Evolutionary conservation across 129 eudicot genomes (phyloP).

Genomic region (Dittrichia graveolens): DNA sequence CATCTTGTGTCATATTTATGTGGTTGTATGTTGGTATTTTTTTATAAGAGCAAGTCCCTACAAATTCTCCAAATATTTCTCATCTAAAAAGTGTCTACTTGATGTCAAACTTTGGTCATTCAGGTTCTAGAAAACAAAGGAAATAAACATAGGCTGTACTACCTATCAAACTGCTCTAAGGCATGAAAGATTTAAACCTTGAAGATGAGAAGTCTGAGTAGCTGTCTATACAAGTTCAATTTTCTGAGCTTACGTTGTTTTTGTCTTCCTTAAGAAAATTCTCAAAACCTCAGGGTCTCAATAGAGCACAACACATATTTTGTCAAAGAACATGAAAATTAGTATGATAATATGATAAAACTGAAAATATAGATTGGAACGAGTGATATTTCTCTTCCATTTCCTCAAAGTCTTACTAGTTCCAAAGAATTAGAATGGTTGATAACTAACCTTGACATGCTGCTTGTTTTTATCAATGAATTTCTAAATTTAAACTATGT

Average conservation of each 20-base stretch:
- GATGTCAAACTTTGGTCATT: neutral
- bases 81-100: neutral
- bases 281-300: neutral
- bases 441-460: neutral
- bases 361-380: neutral
- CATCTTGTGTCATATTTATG: neutral
- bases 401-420: neutral
- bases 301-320: neutral
- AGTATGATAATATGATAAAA: neutral
- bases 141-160: neutral
- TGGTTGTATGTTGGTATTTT: neutral
- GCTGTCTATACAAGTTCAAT: constrained; percentile 9
- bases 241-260: neutral
- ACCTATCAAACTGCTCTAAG: constrained; percentile 5
- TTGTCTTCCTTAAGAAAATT: neutral
- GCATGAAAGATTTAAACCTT: neutral
- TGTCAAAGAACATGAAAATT: neutral
- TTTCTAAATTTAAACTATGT: neutral
- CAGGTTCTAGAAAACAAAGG: constrained; percentile 14
- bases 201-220: neutral
- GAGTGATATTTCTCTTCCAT: neutral
- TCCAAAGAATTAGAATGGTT: neutral
- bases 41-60: neutral
- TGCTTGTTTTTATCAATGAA: neutral
- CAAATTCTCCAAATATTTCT: no score